Base-by-base conservation (phyloP, 495 filamentous ascomycete species). In the Clohesyomyces aquaticus region DNA sequence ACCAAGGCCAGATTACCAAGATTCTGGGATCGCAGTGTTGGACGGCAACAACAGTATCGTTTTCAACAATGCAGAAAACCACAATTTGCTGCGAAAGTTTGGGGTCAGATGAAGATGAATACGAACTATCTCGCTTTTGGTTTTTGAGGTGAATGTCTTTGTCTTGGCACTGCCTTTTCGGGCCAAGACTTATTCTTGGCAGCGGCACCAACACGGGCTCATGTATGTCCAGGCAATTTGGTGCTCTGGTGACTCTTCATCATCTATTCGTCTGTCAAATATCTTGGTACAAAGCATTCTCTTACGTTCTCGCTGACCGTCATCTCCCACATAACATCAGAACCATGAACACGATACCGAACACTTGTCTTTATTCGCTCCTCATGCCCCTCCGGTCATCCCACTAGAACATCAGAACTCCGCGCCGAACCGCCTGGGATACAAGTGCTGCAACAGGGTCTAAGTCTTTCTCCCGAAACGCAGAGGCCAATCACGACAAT, bases 151-250 rank as follows among this genome's bases (percentile, higher is more conserved):
- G 48, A 45, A 61, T 59, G 50, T 21, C 18, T 45, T 10, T 9
- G 50, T 46, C 59, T 62, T 62, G 59, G 59, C 59, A 55, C 59
- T 53, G 27, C 59, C 49, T 55, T 19, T 42, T 62, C 50, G 1
- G 41, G 59, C 59, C 49, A 62, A 55, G 59, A 55, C 28, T 28
- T 53, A 14, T 26, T 48, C 56, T 59, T 59, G 56, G 56, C 56
- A 50, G 23, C 22, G 19, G 3, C 4, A 23, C 27, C 45, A 27
- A 25, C 23, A 27, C 49, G 16, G 28, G n/a, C 1, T 10, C 26
- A 25, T 52, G 58, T 27, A n/a, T n/a, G n/a, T n/a, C n/a, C n/a
- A n/a, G n/a, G n/a, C n/a, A n/a, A n/a, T n/a, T n/a, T n/a, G n/a
- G n/a, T n/a, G n/a, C n/a, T n/a, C n/a, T n/a, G n/a, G 16, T 6